These are phyloP conservation scores for Trametes cubensis DNA, from an alignment of 768 basidiomycete species.

Conservation along the genomic window DNA sequence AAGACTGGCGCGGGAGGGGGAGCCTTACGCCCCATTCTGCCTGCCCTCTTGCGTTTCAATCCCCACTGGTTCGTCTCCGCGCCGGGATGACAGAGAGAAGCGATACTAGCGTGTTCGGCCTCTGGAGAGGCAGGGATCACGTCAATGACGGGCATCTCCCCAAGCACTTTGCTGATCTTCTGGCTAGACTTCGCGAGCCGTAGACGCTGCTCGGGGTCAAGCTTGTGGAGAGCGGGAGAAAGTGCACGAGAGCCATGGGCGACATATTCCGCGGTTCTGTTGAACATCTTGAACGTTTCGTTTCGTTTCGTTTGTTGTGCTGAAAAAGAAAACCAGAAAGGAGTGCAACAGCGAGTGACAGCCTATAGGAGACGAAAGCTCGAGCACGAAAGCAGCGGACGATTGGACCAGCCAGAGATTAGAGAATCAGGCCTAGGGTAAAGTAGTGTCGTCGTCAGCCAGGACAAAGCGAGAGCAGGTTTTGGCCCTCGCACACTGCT, in stretches of 20 bases:
- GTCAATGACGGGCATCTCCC: conserved; percentile 21
- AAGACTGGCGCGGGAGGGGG: conserved; percentile 10
- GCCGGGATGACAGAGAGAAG: not conserved
- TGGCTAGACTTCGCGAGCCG: conserved; percentile 22
- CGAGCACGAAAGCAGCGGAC: not conserved
- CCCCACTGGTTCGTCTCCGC: not conserved
- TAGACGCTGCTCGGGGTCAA: conserved; percentile 23
- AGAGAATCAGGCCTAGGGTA: conserved; percentile 1
- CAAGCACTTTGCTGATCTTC: conserved; percentile 23
- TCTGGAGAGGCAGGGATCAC: conserved; percentile 9
- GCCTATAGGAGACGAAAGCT: not conserved
- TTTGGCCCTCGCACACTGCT: not conserved
- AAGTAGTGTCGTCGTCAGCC: conserved; percentile 19
- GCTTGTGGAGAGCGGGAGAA: conserved; percentile 18
- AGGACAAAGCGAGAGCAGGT: conserved; percentile 12
- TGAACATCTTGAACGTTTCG: conserved; percentile 7
- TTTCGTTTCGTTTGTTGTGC: not conserved
- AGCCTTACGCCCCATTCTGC: conserved; percentile 2
- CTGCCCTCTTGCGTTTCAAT: not conserved
- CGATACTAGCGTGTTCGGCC: not conserved
- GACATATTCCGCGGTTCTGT: conserved; percentile 18
- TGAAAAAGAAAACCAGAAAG: not conserved
- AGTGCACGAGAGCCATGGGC: conserved; percentile 14
- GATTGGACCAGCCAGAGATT: conserved; percentile 18
- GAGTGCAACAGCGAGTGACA: conserved; percentile 1